Evolutionary conservation across 108 stramenopile genomes (phyloP).

Genomic region (Skeletonema costatum): DNA sequence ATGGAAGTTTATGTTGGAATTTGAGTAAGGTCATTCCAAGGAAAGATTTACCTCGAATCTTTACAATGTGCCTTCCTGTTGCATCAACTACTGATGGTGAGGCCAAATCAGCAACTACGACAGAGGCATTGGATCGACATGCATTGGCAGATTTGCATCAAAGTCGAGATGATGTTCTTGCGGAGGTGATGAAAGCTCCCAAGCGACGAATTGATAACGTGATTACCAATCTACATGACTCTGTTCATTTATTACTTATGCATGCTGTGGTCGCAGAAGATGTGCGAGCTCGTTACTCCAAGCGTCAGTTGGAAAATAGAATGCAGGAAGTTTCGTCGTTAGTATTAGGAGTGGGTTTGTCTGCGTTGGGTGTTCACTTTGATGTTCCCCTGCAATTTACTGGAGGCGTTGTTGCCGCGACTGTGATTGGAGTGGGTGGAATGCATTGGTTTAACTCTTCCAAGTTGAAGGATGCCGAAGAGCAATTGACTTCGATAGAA

Average conservation of each 20-base stretch:
- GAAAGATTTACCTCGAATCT: slow-evolving; percentile 98
- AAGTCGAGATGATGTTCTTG: slow-evolving; percentile 91
- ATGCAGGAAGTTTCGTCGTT: slow-evolving; percentile 49
- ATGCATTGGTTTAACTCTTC: slow-evolving; percentile 76
- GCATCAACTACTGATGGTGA: slow-evolving; percentile 6
- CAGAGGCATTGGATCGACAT: slow-evolving; percentile 47
- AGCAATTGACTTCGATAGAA: slow-evolving; percentile 57
- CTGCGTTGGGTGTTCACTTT: slow-evolving; percentile 43
- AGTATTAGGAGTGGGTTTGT: slow-evolving; percentile 41
- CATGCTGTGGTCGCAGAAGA: slow-evolving; percentile 77
- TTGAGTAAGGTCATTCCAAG: slow-evolving; percentile 92
- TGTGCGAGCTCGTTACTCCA: slow-evolving; percentile 50
- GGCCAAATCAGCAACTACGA: slow-evolving; percentile 22
- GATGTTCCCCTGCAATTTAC: slow-evolving; percentile 52
- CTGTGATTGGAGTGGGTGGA: slow-evolving; percentile 73
- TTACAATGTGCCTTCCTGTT: slow-evolving; percentile 96
- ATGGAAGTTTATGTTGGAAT: slow-evolving; percentile 99
- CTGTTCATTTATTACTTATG: slow-evolving; percentile 83
- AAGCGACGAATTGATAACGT: slow-evolving; percentile 97
- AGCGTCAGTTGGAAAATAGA: slow-evolving; percentile 54
- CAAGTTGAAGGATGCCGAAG: slow-evolving; percentile 63
- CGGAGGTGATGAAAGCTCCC: slow-evolving; percentile 95
- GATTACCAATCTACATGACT: slow-evolving; percentile 94
- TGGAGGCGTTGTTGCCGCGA: slow-evolving; percentile 68
- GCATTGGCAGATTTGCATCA: slow-evolving; percentile 79